Evolutionary conservation across 2,329 filamentous ascomycete genomes (phyloP).

Genomic region (Colletotrichum eremochloae): DNA sequence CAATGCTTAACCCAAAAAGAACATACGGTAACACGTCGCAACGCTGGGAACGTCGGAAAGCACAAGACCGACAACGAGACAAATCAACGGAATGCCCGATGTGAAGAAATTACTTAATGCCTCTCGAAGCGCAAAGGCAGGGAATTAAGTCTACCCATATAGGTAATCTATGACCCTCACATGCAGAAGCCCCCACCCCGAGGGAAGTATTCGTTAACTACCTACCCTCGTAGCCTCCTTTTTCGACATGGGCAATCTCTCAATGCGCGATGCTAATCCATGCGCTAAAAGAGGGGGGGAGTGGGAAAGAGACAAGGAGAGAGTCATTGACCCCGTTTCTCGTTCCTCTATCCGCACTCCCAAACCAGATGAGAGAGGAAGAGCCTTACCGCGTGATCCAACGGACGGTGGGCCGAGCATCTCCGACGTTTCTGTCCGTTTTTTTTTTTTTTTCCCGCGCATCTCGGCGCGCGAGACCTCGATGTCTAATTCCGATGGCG

Average conservation of each 20-base stretch:
- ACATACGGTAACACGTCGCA: no score
- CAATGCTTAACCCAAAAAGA: background rate
- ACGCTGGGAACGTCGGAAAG: background rate
- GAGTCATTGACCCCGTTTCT: background rate
- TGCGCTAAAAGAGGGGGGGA: background rate
- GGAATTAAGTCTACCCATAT: background rate
- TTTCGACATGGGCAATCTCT: constrained; percentile 18
- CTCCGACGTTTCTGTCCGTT: background rate
- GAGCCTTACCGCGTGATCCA: background rate
- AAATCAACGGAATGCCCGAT: background rate
- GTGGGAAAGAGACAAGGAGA: background rate
- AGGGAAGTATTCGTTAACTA: background rate
- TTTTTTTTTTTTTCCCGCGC: no score
- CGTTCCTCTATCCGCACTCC: no score
- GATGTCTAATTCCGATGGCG: constrained; percentile 37
- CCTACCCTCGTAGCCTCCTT: background rate
- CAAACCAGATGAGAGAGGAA: background rate
- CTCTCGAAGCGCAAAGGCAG: background rate
- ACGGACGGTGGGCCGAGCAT: background rate
- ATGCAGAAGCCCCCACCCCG: background rate
- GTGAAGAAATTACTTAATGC: background rate
- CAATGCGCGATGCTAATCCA: constrained; percentile 7
- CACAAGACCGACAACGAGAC: background rate
- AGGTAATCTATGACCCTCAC: constrained; percentile 21
- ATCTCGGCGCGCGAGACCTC: background rate